Evolutionary conservation across 2,329 filamentous ascomycete genomes (phyloP).

Genomic region (Penicillium sp.): DNA sequence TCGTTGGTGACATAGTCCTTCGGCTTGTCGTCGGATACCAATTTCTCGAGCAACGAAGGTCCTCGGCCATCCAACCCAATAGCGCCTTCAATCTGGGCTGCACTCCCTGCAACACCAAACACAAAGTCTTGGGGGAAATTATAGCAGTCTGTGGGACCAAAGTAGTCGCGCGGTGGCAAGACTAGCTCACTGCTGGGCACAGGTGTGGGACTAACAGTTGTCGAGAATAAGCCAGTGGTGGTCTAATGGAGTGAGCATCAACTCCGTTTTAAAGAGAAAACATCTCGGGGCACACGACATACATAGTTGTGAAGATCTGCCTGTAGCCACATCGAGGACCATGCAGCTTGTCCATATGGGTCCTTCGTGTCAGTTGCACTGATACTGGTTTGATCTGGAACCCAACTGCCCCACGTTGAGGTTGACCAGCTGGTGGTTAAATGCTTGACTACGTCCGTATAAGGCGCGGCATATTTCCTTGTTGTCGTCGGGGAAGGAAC

Average conservation of each 20-base stretch:
- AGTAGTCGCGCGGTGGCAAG: slow-evolving; percentile 55
- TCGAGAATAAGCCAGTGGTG: slow-evolving; percentile 44
- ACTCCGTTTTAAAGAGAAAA: not conserved
- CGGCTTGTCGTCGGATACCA: slow-evolving; percentile 33
- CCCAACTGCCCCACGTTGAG: slow-evolving; percentile 38
- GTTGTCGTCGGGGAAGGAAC: slow-evolving; percentile 33
- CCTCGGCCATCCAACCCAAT: slow-evolving; percentile 42
- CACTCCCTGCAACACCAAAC: slow-evolving; percentile 46
- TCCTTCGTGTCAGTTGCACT: slow-evolving; percentile 31
- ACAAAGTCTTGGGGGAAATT: slow-evolving; percentile 42
- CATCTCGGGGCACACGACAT: not conserved
- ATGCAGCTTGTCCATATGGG: slow-evolving; percentile 39
- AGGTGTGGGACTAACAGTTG: slow-evolving; percentile 57
- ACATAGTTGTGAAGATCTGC: slow-evolving; percentile 35
- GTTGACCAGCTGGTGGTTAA: slow-evolving; percentile 28
- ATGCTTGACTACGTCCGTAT: slow-evolving; percentile 26
- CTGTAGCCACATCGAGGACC: slow-evolving; percentile 36
- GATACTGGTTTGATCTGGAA: slow-evolving; percentile 30
- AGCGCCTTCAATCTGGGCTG: slow-evolving; percentile 49
- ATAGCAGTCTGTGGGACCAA: slow-evolving; percentile 42
- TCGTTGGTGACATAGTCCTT: slow-evolving; percentile 53
- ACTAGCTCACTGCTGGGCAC: slow-evolving; percentile 57
- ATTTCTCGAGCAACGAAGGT: slow-evolving; percentile 42
- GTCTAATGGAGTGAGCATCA: slow-evolving; percentile 18
- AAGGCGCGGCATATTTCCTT: slow-evolving; percentile 29